phyloP scores from a whole-genome alignment of 345 rosid genomes.

The Populus tremula region DNA sequence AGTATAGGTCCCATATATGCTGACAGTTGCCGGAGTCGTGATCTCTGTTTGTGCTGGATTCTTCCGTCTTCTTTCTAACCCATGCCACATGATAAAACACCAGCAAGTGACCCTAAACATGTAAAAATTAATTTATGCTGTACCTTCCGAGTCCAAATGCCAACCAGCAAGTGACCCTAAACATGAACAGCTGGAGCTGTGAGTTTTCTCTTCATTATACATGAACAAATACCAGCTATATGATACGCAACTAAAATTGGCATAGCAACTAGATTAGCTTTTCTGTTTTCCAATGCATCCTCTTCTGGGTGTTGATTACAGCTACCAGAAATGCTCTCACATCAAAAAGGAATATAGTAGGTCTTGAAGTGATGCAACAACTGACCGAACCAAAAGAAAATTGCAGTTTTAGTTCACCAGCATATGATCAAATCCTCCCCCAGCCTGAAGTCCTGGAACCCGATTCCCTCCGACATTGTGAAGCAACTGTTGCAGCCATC shows the following conservation, averaged over 20 bases:
- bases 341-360: background rate
- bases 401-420: constrained; percentile 43
- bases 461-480: constrained; percentile 70
- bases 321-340: background rate
- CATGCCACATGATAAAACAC: too few species aligned
- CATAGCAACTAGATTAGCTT: background rate
- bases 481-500: constrained; percentile 93
- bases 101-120: background rate
- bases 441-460: constrained; percentile 61
- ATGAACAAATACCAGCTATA: background rate
- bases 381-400: background rate
- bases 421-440: constrained; percentile 77
- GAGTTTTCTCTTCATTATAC: background rate
- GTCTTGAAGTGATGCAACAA: background rate
- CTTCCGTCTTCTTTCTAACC: too few species aligned
- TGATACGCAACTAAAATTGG: background rate
- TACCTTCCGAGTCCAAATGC: background rate
- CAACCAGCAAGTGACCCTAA: background rate
- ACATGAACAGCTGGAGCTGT: too few species aligned
- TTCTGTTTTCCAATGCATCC: background rate
- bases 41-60: too few species aligned
- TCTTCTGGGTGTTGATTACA: background rate
- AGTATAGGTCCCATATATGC: too few species aligned
- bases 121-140: background rate
- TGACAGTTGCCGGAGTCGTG: too few species aligned